Conservation (phyloP, 2,329 filamentous ascomycete genomes). For the Simplicillium aogashimaense region DNA sequence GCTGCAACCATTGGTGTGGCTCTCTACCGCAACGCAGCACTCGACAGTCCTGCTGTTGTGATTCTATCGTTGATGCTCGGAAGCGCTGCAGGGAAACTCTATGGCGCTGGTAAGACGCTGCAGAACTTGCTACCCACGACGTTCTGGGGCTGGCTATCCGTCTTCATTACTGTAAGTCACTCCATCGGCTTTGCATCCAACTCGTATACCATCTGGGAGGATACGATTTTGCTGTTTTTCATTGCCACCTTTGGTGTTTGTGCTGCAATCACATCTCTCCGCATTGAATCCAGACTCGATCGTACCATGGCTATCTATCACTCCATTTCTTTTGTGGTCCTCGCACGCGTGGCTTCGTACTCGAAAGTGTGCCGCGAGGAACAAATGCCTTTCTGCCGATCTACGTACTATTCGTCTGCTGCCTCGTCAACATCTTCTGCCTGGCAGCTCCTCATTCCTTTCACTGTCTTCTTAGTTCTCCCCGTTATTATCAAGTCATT, state of each 20-base stretch:
- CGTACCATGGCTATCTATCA: slow-evolving; percentile 74
- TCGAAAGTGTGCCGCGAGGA: slow-evolving; percentile 94
- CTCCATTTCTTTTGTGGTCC: slow-evolving; percentile 69
- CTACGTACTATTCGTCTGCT: slow-evolving; percentile 89
- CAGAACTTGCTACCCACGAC: slow-evolving; percentile 55
- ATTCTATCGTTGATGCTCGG: slow-evolving; percentile 22
- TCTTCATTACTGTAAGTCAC: slow-evolving; percentile 73
- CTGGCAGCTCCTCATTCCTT: slow-evolving; percentile 80
- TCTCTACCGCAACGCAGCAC: slow-evolving; percentile 20
- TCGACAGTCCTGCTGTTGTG: slow-evolving; percentile 28
- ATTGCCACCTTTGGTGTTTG: slow-evolving; percentile 76
- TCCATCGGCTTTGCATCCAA: slow-evolving; percentile 95
- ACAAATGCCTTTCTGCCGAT: slow-evolving; percentile 94
- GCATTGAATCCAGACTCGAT: slow-evolving; percentile 56
- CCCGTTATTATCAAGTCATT: slow-evolving; percentile 72
- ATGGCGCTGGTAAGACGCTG: slow-evolving; percentile 32
- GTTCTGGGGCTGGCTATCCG: slow-evolving; percentile 80
- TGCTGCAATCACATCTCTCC: slow-evolving; percentile 65
- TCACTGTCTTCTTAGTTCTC: slow-evolving; percentile 59
- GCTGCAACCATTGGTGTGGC: slow-evolving; percentile 17
- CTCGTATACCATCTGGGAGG: slow-evolving; percentile 98
- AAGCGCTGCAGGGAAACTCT: slow-evolving; percentile 32
- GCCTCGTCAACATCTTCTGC: slow-evolving; percentile 85
- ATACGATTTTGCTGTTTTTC: slow-evolving; percentile 88
- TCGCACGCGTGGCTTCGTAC: slow-evolving; percentile 72